These are phyloP conservation scores for Cyclocybe cylindracea DNA, from an alignment of 768 basidiomycete species.

Conservation along the genomic window DNA sequence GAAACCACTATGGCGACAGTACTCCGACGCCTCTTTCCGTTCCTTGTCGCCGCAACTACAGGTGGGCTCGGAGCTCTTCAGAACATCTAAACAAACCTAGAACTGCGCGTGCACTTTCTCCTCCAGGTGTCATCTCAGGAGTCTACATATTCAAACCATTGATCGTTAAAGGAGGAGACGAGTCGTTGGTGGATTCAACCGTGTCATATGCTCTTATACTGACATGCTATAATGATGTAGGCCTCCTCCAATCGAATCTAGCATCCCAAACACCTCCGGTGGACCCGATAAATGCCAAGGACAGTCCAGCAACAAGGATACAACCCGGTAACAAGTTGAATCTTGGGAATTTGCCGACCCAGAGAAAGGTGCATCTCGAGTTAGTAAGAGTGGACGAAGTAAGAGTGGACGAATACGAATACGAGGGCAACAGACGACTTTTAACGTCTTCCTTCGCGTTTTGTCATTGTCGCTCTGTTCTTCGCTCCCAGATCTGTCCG, in stretches of 20 bases:
- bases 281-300: slow-evolving; percentile 18
- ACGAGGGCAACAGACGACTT: too few relatives aligned
- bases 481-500: slow-evolving; percentile 64
- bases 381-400: too few relatives aligned
- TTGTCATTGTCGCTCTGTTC: slow-evolving; percentile 30
- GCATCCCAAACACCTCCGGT: slow-evolving; percentile 11
- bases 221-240: slow-evolving; percentile 12
- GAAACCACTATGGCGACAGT: slow-evolving; percentile 22
- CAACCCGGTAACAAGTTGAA: slow-evolving; percentile 8
- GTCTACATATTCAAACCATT: slow-evolving; percentile 67
- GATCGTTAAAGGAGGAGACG: slow-evolving; percentile 23
- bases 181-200: slow-evolving; percentile 18
- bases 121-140: slow-evolving; percentile 59
- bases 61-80: slow-evolving; percentile 37
- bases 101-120: not conserved
- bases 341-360: too few relatives aligned
- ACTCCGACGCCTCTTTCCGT: slow-evolving; percentile 46
- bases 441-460: slow-evolving; percentile 19
- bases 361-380: too few relatives aligned
- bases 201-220: slow-evolving; percentile 10
- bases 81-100: not conserved
- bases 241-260: slow-evolving; percentile 10
- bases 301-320: slow-evolving; percentile 12
- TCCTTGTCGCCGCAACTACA: slow-evolving; percentile 55
- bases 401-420: too few relatives aligned